These are phyloP conservation scores for Zoysia pacifica DNA, from an alignment of 176 grass and related monocot species.

Conservation along the genomic window DNA sequence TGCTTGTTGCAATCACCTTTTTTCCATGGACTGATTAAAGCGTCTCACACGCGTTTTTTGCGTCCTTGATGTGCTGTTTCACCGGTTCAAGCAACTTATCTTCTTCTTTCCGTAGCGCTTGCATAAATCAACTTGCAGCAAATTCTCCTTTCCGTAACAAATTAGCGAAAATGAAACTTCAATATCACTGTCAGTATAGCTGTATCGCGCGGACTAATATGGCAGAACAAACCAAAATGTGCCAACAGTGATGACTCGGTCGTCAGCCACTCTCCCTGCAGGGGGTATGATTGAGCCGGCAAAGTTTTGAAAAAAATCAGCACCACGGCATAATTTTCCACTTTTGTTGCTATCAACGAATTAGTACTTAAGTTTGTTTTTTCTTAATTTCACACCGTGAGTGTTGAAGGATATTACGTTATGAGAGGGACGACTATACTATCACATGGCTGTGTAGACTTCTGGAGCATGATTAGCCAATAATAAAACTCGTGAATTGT, in stretches of 20 bases:
- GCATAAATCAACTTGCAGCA: background rate
- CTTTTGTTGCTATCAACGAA: constrained; percentile 30
- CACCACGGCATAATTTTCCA: background rate
- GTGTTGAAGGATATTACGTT: background rate
- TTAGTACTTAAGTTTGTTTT: constrained; percentile 6
- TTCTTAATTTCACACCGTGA: background rate
- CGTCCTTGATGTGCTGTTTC: background rate
- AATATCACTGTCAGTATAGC: background rate
- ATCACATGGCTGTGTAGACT: constrained; percentile 30
- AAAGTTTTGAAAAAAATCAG: background rate
- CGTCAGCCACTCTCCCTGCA: background rate
- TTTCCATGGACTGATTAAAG: constrained; percentile 1
- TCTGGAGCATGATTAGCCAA: constrained; percentile 20
- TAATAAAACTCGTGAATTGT: constrained; percentile 26
- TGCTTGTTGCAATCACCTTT: background rate
- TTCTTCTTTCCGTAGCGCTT: background rate
- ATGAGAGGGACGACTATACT: constrained; percentile 19
- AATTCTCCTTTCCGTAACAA: background rate
- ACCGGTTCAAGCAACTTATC: background rate
- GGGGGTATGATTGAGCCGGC: background rate
- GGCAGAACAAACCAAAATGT: background rate
- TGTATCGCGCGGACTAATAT: background rate
- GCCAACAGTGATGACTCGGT: background rate
- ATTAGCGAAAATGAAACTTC: background rate
- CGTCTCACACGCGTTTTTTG: constrained; percentile 15